Base-by-base conservation (phyloP, 2,329 filamentous ascomycete genomes). In the Penicillium digitatum region DNA sequence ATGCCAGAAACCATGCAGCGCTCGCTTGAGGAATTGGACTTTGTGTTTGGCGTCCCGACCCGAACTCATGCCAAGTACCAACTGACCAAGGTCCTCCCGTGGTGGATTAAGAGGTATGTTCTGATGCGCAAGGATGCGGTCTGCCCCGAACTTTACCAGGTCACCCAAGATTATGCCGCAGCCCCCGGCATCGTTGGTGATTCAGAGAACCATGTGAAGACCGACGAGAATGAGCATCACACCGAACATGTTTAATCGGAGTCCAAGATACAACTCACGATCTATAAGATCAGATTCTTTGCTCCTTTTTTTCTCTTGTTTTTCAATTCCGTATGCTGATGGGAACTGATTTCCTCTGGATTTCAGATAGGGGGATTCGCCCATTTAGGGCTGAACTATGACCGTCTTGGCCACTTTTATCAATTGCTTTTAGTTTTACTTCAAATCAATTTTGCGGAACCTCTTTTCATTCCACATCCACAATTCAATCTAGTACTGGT, bases 31-130 rank as follows among this genome's bases (percentile, higher is more conserved):
- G 80, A 82, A 65, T 69, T 86, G 37, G 83, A 86, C 52, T 76
- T 73, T 55, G 68, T 76, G 53, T 78, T 78, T 66, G 66, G 63
- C n/a, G 80, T 86, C 20, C 80, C 81, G 1, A 82, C 79, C 7
- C 70, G 77, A 8, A 76, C 74, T 47, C 83, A 82, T 64, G 75
- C 78, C 56, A 74, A 68, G 47, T 84, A 85, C 58, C 81, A 85
- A 65, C 62, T 80, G 6, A 78, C 73, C 46, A 77, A 79, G 56
- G 76, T 77, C 4, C 63, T 85, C 39, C 83, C 83, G 0, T 85
- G 79, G 78, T 86, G 80, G 78, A 71, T 82, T 64, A 82, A 79
- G 68, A 74, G 81, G 18, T 84, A 80, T 70, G 68, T 86, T 18
- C 64, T 85, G 11, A 71, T 77, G 52, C 74, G 76, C 53, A 82